These are phyloP conservation scores for Pyrenula aspistea DNA, from an alignment of 495 filamentous ascomycete genomes.

Conservation along the genomic window DNA sequence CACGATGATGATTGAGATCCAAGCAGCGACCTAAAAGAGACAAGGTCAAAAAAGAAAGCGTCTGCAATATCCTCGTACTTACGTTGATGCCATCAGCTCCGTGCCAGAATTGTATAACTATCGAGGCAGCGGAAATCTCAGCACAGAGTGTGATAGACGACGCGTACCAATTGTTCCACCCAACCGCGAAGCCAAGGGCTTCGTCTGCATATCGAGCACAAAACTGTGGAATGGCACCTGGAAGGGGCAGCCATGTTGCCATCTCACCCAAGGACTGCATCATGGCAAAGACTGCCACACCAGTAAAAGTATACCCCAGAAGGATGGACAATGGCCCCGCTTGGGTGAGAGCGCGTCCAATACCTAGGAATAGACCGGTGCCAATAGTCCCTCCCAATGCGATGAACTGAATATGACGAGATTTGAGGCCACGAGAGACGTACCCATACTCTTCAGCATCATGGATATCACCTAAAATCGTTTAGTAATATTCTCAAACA, in stretches of 20 bases:
- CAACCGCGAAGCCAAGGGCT: conserved; percentile 69
- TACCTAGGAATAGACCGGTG: conserved; percentile 65
- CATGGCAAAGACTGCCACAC: conserved; percentile 4
- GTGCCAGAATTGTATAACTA: conserved; percentile 71
- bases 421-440: conserved; percentile 18
- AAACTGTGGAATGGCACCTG: conserved; percentile 55
- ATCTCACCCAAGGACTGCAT: conserved; percentile 53
- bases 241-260: conserved; percentile 64
- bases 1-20: conserved; percentile 67
- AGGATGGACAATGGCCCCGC: conserved; percentile 56
- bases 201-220: conserved; percentile 61
- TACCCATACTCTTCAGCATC: background rate
- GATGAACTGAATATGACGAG: conserved; percentile 41
- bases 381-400: conserved; percentile 60
- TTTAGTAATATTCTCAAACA: too few relatives aligned
- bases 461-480: too few relatives aligned
- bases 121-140: conserved; percentile 63
- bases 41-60: too few relatives aligned
- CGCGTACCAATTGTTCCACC: conserved; percentile 62
- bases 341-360: conserved; percentile 48
- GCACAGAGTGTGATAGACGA: conserved; percentile 56
- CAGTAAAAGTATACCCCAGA: conserved; percentile 36
- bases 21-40: conserved; percentile 35
- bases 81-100: conserved; percentile 27
- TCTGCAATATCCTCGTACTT: too few relatives aligned